Evolutionary conservation across 768 basidiomycete genomes (phyloP).

Genomic region (Podaxis sp.): DNA sequence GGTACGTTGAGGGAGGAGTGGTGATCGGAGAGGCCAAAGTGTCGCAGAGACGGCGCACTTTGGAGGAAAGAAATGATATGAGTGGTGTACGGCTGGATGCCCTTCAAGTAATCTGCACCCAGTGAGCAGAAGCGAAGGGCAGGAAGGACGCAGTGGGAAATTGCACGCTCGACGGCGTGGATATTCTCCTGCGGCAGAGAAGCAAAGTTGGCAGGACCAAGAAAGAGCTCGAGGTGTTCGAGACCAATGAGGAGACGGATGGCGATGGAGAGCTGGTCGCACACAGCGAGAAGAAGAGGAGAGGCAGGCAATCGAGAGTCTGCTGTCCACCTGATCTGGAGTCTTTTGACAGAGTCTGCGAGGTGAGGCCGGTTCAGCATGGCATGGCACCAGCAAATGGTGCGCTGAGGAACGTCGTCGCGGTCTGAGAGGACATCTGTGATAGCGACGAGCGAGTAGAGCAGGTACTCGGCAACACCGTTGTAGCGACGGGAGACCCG

Average conservation of each 20-base stretch:
- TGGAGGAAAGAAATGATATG: conserved; percentile 44
- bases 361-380: conserved; percentile 48
- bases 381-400: conserved; percentile 52
- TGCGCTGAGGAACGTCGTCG: conserved; percentile 40
- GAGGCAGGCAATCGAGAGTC: conserved; percentile 30
- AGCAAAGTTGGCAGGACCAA: conserved; percentile 44
- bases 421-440: conserved; percentile 44
- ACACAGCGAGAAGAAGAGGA: conserved; percentile 35
- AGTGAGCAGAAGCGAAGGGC: conserved; percentile 40
- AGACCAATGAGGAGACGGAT: conserved; percentile 39
- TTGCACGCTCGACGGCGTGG: conserved; percentile 49
- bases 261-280: conserved; percentile 38
- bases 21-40: conserved; percentile 49
- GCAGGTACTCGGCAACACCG: conserved; percentile 57
- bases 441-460: conserved; percentile 54
- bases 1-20: conserved; percentile 40
- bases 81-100: conserved; percentile 39
- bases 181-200: conserved; percentile 24
- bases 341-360: conserved; percentile 40
- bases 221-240: conserved; percentile 55
- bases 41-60: conserved; percentile 39
- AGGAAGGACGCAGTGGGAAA: conserved; percentile 38
- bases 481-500: conserved; percentile 47
- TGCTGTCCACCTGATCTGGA: conserved; percentile 58
- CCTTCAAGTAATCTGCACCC: conserved; percentile 45